Evolutionary conservation across 768 basidiomycete genomes (phyloP).

Genomic region (Psilocybe tampanensis): DNA sequence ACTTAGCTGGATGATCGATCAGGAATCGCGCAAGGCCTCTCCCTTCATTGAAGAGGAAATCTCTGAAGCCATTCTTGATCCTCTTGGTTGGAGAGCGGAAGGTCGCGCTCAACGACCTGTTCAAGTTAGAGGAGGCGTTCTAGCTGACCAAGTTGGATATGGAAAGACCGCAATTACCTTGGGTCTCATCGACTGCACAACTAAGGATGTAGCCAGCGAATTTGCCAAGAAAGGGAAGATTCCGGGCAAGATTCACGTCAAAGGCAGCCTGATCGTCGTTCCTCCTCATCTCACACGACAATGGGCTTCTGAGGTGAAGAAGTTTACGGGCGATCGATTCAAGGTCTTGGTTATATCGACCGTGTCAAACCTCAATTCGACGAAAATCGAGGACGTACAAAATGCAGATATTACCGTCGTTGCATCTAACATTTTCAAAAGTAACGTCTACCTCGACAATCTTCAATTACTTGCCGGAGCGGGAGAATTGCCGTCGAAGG

Average conservation of each 20-base stretch:
- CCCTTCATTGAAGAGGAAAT: constrained; percentile 95
- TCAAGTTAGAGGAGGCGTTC: constrained; percentile 82
- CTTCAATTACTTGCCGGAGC: constrained; percentile 70
- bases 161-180: constrained; percentile 96
- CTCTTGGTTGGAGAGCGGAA: constrained; percentile 94
- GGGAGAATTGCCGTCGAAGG: constrained; percentile 70
- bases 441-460: constrained; percentile 73
- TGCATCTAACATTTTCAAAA: constrained; percentile 85
- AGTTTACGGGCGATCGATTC: constrained; percentile 72
- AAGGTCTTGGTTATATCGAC: constrained; percentile 68
- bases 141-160: constrained; percentile 96
- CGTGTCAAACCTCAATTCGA: constrained; percentile 67
- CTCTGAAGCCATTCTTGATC: constrained; percentile 83
- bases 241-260: constrained; percentile 72
- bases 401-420: constrained; percentile 87
- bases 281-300: constrained; percentile 90
- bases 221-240: constrained; percentile 51
- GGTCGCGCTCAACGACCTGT: constrained; percentile 82
- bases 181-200: constrained; percentile 79
- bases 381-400: constrained; percentile 73
- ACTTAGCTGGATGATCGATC: constrained; percentile 88
- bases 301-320: constrained; percentile 84
- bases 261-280: constrained; percentile 83
- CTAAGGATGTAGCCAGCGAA: constrained; percentile 57
- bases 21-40: constrained; percentile 63